These are phyloP conservation scores for Trapa incisa DNA, from an alignment of 345 rosid species.

Conservation along the genomic window DNA sequence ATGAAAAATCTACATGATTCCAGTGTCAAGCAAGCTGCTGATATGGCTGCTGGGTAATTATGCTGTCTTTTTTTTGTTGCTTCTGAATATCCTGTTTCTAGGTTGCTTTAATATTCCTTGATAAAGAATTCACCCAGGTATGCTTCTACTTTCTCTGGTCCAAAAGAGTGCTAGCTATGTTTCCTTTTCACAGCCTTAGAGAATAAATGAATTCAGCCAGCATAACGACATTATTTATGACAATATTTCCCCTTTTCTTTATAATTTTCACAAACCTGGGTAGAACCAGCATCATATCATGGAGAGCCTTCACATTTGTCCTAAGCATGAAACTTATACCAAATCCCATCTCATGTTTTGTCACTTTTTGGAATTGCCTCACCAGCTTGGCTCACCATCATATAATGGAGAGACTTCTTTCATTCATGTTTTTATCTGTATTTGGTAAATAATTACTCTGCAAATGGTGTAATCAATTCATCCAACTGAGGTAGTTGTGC, in stretches of 20 bases:
- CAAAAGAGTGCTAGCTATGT: neutral
- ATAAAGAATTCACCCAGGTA: neutral
- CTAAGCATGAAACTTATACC: neutral
- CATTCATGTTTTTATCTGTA: neutral
- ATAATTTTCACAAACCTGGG: neutral
- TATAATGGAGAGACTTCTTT: neutral
- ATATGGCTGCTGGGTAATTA: conserved; percentile 90
- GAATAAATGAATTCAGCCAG: neutral
- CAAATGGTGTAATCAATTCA: neutral
- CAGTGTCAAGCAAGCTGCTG: conserved; percentile 89
- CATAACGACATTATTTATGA: neutral
- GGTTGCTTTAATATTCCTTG: neutral
- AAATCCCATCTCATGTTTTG: no score
- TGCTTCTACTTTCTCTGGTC: neutral
- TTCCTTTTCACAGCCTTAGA: neutral
- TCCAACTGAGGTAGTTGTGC: neutral
- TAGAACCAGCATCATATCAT: neutral
- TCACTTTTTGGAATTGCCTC: no score
- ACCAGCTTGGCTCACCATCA: no score
- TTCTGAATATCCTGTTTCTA: neutral
- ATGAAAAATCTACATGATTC: conserved; percentile 64
- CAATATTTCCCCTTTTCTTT: neutral
- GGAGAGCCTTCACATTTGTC: neutral
- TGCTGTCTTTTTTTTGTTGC: neutral
- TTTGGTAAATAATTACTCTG: neutral